These are phyloP conservation scores for Actinidia polygama DNA, from an alignment of 179 eudicot species.

Conservation along the genomic window DNA sequence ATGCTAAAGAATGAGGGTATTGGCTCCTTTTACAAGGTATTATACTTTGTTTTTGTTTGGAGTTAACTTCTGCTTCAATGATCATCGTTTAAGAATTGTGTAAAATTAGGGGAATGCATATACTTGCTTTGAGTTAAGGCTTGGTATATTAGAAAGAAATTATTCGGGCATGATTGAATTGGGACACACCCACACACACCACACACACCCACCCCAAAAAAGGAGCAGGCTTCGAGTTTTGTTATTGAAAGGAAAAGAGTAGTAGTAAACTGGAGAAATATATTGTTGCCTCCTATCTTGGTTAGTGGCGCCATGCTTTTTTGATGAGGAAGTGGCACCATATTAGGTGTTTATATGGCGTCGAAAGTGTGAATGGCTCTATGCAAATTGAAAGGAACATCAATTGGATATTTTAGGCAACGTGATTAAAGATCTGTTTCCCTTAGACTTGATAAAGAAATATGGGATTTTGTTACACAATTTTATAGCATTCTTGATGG, in stretches of 20 bases:
- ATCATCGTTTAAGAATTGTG: neutral
- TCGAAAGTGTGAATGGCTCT: neutral
- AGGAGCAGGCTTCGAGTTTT: no score
- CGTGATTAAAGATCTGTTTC: no score
- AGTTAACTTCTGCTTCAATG: neutral
- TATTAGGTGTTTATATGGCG: neutral
- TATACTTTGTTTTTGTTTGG: neutral
- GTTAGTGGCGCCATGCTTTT: neutral
- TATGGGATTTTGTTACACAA: no score
- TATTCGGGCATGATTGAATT: neutral
- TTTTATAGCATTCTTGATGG: no score
- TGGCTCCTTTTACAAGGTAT: slow-evolving; percentile 86
- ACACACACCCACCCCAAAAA: neutral
- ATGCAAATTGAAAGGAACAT: neutral
- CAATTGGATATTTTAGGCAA: neutral
- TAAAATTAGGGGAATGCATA: neutral
- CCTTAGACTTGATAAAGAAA: no score
- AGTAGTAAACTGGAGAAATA: neutral
- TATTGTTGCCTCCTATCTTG: neutral
- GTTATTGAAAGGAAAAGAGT: neutral
- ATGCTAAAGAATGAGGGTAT: slow-evolving; percentile 85
- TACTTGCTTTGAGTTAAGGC: neutral
- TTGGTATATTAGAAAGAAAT: neutral
- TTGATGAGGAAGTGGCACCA: no score
- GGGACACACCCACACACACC: no score